These are phyloP conservation scores for Phytophthora gonapodyides DNA, from an alignment of 352 stramenopile genomes.

Conservation along the genomic window DNA sequence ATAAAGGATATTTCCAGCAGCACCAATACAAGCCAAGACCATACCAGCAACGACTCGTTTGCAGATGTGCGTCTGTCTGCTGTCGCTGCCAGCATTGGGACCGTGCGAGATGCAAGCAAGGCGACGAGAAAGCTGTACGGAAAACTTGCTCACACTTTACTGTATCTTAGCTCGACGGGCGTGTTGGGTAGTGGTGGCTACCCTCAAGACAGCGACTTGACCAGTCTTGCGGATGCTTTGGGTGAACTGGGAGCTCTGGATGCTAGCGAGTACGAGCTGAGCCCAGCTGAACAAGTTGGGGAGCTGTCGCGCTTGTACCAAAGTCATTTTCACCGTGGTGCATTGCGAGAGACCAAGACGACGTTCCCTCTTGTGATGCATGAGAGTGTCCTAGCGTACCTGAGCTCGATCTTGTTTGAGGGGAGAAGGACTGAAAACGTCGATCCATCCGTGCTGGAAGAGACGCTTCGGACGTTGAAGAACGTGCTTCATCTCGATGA, in stretches of 20 bases:
- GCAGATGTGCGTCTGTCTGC: conserved; percentile 34
- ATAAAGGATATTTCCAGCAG: neutral
- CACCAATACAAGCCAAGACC: neutral
- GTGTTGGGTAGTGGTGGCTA: conserved; percentile 16
- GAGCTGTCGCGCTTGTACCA: conserved; percentile 62
- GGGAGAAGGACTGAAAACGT: conserved; percentile 18
- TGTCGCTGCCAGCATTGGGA: conserved; percentile 35
- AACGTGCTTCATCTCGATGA: conserved; percentile 49
- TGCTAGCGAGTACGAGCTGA: conserved; percentile 64
- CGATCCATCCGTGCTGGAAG: conserved; percentile 43
- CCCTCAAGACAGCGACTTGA: conserved; percentile 14
- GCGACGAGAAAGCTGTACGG: conserved; percentile 30
- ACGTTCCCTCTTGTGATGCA: conserved; percentile 60
- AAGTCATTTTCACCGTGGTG: conserved; percentile 57
- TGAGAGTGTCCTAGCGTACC: conserved; percentile 56
- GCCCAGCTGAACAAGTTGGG: conserved; percentile 45
- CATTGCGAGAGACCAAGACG: conserved; percentile 55
- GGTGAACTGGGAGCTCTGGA: conserved; percentile 72
- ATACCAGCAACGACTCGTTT: conserved; percentile 4
- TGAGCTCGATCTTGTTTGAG: conserved; percentile 78
- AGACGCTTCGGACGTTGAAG: conserved; percentile 56
- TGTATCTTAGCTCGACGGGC: conserved; percentile 51
- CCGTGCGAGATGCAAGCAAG: conserved; percentile 26
- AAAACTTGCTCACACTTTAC: conserved; percentile 58
- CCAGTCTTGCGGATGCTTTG: conserved; percentile 61